These are phyloP conservation scores for Mycena sp. DNA, from an alignment of 1,284 basidiomycete species.

Conservation along the genomic window DNA sequence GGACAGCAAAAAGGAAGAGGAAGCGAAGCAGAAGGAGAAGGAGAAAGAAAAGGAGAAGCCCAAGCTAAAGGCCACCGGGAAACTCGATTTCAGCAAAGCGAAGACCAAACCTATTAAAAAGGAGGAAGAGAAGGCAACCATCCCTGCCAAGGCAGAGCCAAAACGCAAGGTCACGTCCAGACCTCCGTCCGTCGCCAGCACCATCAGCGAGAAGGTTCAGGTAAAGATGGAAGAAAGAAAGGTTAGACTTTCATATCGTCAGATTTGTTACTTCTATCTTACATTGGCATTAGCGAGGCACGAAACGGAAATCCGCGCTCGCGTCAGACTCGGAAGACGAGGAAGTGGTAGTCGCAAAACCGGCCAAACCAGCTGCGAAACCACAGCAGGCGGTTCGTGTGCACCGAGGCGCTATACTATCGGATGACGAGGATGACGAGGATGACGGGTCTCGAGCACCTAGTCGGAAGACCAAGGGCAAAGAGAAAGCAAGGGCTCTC, in stretches of 20 bases:
- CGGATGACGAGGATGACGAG: conserved; percentile 67
- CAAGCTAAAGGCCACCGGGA: conserved; percentile 59
- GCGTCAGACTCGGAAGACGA: conserved; percentile 21
- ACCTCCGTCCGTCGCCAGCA: conserved; percentile 17
- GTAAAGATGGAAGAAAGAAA: conserved; percentile 34
- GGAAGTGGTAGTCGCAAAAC: conserved; percentile 19
- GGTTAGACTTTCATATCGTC: neutral
- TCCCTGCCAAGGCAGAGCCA: conserved; percentile 24
- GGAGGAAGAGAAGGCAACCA: conserved; percentile 35
- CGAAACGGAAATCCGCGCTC: conserved; percentile 25
- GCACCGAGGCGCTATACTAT: conserved; percentile 60
- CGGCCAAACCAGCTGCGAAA: conserved; percentile 33
- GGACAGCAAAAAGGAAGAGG: conserved; percentile 31
- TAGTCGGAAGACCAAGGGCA: conserved; percentile 40
- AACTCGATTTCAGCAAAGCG: conserved; percentile 72
- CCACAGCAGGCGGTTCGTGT: conserved; percentile 38
- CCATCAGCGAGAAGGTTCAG: conserved; percentile 34
- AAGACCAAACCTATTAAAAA: conserved; percentile 53
- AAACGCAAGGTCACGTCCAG: conserved; percentile 16
- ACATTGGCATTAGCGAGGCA: conserved; percentile 53
- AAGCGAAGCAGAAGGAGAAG: conserved; percentile 35
- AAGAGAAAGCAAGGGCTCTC: conserved; percentile 31
- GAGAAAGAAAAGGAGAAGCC: conserved; percentile 35
- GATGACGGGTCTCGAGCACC: conserved; percentile 32
- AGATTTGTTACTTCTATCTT: neutral